Evolutionary conservation across 2,329 filamentous ascomycete species (phyloP).

Genomic region (Chrysoporthe deuterocubensis): DNA sequence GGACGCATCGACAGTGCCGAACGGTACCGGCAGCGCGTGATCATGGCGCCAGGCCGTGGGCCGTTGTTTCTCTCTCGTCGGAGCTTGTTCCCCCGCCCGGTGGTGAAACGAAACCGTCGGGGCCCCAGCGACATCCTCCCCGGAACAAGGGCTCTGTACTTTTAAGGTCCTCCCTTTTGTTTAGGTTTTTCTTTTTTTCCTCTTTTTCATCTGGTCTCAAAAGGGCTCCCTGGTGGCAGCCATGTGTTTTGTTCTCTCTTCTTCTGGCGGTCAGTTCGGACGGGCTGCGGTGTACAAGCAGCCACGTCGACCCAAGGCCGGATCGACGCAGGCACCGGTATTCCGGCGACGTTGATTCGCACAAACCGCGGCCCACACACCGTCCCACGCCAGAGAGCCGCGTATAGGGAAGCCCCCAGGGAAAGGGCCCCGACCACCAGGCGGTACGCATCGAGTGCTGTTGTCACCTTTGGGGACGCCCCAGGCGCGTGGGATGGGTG

Average conservation of each 20-base stretch:
- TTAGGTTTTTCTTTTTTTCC: background rate
- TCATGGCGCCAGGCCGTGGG: background rate
- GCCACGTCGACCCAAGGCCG: background rate
- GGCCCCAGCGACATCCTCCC: background rate
- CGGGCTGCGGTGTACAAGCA: background rate
- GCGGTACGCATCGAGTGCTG: no score
- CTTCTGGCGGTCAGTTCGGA: background rate
- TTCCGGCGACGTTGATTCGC: slow-evolving; percentile 6
- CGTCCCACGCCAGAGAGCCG: no score
- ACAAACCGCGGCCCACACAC: background rate
- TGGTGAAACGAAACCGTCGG: background rate
- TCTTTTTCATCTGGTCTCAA: background rate
- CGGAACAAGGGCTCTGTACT: background rate
- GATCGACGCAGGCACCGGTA: slow-evolving; percentile 4
- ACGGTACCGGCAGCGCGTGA: no score
- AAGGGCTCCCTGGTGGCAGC: background rate
- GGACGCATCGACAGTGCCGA: no score
- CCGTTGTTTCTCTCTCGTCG: background rate
- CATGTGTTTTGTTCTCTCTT: background rate
- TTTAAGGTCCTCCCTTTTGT: background rate
- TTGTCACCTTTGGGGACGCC: no score
- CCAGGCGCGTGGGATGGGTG: no score
- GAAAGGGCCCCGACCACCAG: no score
- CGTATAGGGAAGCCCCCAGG: no score
- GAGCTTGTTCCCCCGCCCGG: background rate